Evolutionary conservation across 2,329 filamentous ascomycete species (phyloP).

Genomic region (Botrytis byssoidea): DNA sequence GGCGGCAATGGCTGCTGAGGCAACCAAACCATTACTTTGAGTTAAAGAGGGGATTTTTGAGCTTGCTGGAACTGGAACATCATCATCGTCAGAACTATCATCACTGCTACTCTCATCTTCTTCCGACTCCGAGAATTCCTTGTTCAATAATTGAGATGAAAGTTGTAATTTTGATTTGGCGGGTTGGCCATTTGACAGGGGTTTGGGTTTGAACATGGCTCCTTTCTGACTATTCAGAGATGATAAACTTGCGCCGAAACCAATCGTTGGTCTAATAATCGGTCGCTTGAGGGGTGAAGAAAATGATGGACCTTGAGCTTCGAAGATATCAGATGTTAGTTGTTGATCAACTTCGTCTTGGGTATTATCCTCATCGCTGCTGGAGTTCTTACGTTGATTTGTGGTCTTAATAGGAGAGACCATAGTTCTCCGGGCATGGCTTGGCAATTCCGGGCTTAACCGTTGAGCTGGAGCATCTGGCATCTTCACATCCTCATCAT

Average conservation of each 20-base stretch:
- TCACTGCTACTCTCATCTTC: constrained; percentile 26
- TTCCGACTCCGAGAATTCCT: constrained; percentile 26
- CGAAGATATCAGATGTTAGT: constrained; percentile 36
- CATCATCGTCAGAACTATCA: constrained; percentile 18
- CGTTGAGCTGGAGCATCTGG: constrained; percentile 23
- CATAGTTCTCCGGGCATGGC: constrained; percentile 15
- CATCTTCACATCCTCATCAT: constrained; percentile 13
- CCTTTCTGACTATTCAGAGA: constrained; percentile 24
- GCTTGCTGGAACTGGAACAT: constrained; percentile 1
- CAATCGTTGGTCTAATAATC: constrained; percentile 28
- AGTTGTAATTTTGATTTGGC: constrained; percentile 15
- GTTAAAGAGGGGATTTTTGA: neutral
- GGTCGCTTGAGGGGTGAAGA: constrained; percentile 21
- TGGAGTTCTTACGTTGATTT: constrained; percentile 28
- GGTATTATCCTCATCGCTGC: constrained; percentile 28
- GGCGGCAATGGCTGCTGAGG: neutral
- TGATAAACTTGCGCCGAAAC: constrained; percentile 31
- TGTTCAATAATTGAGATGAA: constrained; percentile 19
- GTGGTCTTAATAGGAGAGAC: constrained; percentile 17
- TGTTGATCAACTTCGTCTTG: constrained; percentile 36
- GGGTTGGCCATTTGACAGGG: constrained; percentile 13
- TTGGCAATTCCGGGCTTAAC: constrained; percentile 19
- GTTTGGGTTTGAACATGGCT: constrained; percentile 18
- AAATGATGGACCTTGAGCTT: constrained; percentile 24
- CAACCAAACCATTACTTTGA: neutral